Evolutionary conservation across 495 filamentous ascomycete species (phyloP), one percentile per base, ranked within the genome.

Genomic region (Hypoxylon cercidicola): DNA sequence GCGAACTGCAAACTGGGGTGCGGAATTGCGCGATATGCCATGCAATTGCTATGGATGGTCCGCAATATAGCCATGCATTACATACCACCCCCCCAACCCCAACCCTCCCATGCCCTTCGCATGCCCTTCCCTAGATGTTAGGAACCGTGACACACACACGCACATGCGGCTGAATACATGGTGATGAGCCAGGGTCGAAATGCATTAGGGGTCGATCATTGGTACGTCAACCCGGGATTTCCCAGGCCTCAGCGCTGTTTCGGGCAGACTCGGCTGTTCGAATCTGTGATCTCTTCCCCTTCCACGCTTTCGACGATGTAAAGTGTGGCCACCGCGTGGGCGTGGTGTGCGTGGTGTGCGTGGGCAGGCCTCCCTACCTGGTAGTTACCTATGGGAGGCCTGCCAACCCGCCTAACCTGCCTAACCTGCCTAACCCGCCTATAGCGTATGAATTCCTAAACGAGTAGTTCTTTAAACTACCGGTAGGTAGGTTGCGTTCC

Each of bases 141-240:
- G 52, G 46, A 10, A 49, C 53, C 51, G 64, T 62, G 19, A 39
- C 64, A 62, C 64, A 63, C 47, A 30, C 45, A 16, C 39, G 23
- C 59, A 50, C 48, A 68, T 68, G 64, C 64, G 64, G 64, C 64
- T 68, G 64, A 68, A 68, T 54, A 49, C 47, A 45, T 63, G 48
- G 59, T 68, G 64, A 68, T 63, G 51, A 63, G 59, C 49, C 21
- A 39, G 59, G 64, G 43, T 51, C 20, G 7, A 32, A 62, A 68
- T 68, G 64, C 64, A 68, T 68, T 62, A 68, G 64, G 64, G 59
- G 64, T 62, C 41, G 64, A 68, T 68, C 64, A 68, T 68, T 63
- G 64, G 64, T 63, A 68, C 54, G 54, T 46, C 54, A 44, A 68
- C 64, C 64, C 64, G 64, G 59, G 54, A 60, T 60, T 68, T 63